phyloP scores from a whole-genome alignment of 306 rosid species.

The Vicia faba region DNA sequence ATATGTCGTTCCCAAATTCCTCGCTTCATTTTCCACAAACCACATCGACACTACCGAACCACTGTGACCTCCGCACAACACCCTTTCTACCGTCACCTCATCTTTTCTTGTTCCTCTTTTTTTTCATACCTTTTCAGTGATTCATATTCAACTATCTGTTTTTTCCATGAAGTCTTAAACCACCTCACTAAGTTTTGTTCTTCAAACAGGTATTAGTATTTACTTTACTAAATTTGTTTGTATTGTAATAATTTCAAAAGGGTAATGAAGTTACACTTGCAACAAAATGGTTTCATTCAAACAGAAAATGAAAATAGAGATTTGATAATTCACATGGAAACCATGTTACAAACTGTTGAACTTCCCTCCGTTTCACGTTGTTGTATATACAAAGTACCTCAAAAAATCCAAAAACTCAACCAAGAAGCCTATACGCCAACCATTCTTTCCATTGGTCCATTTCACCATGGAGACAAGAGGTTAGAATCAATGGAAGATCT shows the following conservation, averaged over 20 bases:
- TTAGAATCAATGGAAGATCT: constrained; percentile 44
- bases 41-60: no score
- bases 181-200: not conserved
- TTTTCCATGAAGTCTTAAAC: not conserved
- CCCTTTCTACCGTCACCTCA: no score
- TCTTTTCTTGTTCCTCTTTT: no score
- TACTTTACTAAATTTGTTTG: not conserved
- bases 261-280: constrained; percentile 21
- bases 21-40: no score
- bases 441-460: constrained; percentile 45
- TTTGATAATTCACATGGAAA: constrained; percentile 32
- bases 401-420: constrained; percentile 31
- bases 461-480: constrained; percentile 38
- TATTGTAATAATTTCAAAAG: not conserved
- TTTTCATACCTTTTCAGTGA: not conserved
- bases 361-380: constrained; percentile 25
- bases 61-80: no score
- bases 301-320: constrained; percentile 6
- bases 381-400: constrained; percentile 42
- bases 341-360: constrained; percentile 21
- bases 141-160: not conserved
- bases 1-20: no score
- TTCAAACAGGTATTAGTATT: not conserved
- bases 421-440: constrained; percentile 44
- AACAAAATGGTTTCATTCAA: constrained; percentile 27